These are phyloP conservation scores for Sodiomyces alkalinus DNA, from an alignment of 2,329 filamentous ascomycete species.

Conservation along the genomic window DNA sequence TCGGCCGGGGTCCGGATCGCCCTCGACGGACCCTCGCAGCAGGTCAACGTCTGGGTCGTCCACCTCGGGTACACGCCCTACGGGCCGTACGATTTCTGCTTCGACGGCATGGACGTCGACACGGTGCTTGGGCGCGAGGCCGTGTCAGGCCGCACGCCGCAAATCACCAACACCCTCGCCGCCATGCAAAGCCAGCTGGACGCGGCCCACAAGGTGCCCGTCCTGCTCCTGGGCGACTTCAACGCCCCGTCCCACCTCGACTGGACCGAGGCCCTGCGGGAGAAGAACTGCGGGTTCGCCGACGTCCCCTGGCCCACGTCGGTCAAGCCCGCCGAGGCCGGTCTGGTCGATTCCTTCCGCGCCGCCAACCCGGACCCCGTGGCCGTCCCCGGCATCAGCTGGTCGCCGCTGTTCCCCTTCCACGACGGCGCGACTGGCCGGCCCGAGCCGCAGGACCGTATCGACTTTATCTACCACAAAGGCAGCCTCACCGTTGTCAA, in stretches of 20 bases:
- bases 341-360: constrained; percentile 24
- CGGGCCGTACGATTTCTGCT: constrained; percentile 28
- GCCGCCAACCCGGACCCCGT: constrained; percentile 19
- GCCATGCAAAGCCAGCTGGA: constrained; percentile 17
- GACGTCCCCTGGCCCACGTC: constrained; percentile 24
- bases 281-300: constrained; percentile 20
- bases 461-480: constrained; percentile 26
- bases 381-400: constrained; percentile 18
- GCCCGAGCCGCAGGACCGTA: constrained; percentile 23
- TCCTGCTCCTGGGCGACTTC: constrained; percentile 24
- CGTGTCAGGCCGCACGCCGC: constrained; percentile 20
- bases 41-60: constrained; percentile 20
- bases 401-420: constrained; percentile 22
- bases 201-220: constrained; percentile 16
- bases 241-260: constrained; percentile 28
- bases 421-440: constrained; percentile 12
- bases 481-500: constrained; percentile 15
- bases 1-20: constrained; percentile 18
- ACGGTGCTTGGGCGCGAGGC: constrained; percentile 18
- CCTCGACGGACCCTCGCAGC: constrained; percentile 15
- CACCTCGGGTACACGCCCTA: constrained; percentile 24
- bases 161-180: constrained; percentile 19
- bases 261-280: constrained; percentile 17
- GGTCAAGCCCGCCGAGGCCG: constrained; percentile 15
- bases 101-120: constrained; percentile 16